Evolutionary conservation across 2,329 filamentous ascomycete genomes (phyloP), one percentile per base, ranked within the genome.

Genomic region (Talaromyces marneffei): DNA sequence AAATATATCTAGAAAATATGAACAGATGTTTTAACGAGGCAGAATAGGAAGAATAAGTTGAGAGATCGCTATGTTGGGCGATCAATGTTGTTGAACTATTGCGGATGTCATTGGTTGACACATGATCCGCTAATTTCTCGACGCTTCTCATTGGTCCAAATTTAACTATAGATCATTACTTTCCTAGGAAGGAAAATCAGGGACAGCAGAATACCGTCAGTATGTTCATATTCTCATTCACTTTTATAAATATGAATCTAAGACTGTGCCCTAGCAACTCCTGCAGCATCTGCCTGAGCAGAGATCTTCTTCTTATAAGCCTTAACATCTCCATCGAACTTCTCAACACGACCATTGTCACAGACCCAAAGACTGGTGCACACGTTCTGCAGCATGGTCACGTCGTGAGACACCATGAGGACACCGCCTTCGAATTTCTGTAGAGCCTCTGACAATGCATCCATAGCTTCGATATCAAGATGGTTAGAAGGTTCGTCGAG

Each of bases 401-500:
- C 94, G 74, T 99, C 94, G 88, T 99, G 94, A 71, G 90, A 96
- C 61, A 99, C 94, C 92, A 99, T 97, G 70, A 99, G 80, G 60
- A 99, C 92, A 74, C 94, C 94, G 64, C 94, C 94, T 78, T 96
- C 85, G 79, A 97, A 99, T 66, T 87, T 85, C 68, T 86, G 84
- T 68, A 99, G 81, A 16, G 94, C 94, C 31, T 88, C 86, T 4
- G 91, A 88, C 57, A 99, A 81, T 10, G 94, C 93, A 75, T 99
- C 94, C 94, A 99, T 97, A 66, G 94, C 94, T 77, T 99, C 94
- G 69, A 99, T 97, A 85, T 99, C 94, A 70, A 99, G 81, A 77
- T 99, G 94, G 81, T 99, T 99, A 66, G 91, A 96, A 74, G 94
- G 94, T 77, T 99, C 94, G 83, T 99, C 94, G 56, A 99, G 89